Evolutionary conservation across 1,139 yeast species (phyloP).

Genomic region (Candida buenavistaensis): DNA sequence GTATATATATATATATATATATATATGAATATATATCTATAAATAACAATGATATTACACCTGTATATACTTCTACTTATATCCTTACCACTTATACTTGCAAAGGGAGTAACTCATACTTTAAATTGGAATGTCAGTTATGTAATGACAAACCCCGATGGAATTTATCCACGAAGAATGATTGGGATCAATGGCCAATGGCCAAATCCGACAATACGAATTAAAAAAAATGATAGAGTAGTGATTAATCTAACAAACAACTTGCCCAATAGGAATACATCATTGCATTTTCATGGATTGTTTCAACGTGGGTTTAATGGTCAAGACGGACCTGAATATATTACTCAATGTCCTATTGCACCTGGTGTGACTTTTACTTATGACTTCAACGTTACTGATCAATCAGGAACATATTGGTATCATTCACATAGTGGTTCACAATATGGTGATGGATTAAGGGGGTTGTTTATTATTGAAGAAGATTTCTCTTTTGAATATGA

Average conservation of each 20-base stretch:
- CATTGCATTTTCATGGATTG: conserved; percentile 90
- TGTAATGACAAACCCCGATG: conserved; percentile 77
- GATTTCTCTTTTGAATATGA: conserved; percentile 67
- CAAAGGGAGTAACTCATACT: conserved; percentile 55
- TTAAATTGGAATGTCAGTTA: conserved; percentile 77
- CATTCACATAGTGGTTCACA: conserved; percentile 87
- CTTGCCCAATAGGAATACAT: conserved; percentile 62
- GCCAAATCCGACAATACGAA: conserved; percentile 81
- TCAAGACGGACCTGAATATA: conserved; percentile 88
- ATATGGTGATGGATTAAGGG: conserved; percentile 92
- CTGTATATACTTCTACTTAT: neutral
- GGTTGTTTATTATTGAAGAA: conserved; percentile 65
- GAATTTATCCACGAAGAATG: conserved; percentile 59
- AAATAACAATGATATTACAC: neutral
- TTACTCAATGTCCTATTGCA: conserved; percentile 85
- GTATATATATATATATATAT: neutral
- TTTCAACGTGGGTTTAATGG: conserved; percentile 71
- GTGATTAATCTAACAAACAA: conserved; percentile 69
- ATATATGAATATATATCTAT: neutral
- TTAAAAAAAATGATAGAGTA: conserved; percentile 76
- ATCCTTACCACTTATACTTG: conserved; percentile 8
- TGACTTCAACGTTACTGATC: conserved; percentile 81
- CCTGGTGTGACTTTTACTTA: conserved; percentile 68
- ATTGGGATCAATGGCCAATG: conserved; percentile 80
- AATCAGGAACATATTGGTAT: conserved; percentile 91